Percentiles rank a stretch among this genome's conserved stretches.
phyloP scores from a whole-genome alignment of 1,139 yeast species.

The Wickerhamomyces sp. region DNA sequence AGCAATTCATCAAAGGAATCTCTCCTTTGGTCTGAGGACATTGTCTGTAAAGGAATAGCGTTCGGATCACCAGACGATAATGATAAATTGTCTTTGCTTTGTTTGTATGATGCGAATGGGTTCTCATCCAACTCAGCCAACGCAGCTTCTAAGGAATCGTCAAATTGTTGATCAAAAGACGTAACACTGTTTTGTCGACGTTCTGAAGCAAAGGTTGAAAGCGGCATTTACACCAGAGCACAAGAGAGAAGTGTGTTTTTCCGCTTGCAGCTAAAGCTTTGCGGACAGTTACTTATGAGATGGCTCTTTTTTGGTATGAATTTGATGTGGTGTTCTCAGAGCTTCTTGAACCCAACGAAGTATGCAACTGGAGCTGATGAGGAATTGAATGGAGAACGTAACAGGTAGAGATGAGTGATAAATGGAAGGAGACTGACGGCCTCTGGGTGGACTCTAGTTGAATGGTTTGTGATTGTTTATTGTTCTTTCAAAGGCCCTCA shows the following conservation, averaged over 20 bases:
- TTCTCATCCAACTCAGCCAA: slow-evolving; percentile 29
- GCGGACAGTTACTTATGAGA: neutral
- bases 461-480: no score
- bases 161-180: slow-evolving; percentile 32
- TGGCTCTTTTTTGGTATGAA: neutral
- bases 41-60: slow-evolving; percentile 21
- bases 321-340: no score
- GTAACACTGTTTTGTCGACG: slow-evolving; percentile 29
- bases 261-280: neutral
- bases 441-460: no score
- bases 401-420: no score
- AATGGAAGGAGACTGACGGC: no score
- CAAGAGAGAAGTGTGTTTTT: neutral
- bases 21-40: slow-evolving; percentile 16
- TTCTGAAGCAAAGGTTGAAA: slow-evolving; percentile 14
- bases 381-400: no score
- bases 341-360: no score
- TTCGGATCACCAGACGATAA: slow-evolving; percentile 7
- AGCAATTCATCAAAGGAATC: slow-evolving; percentile 24
- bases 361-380: no score
- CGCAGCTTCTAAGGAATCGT: slow-evolving; percentile 35
- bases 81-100: slow-evolving; percentile 4
- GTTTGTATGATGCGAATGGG: slow-evolving; percentile 22
- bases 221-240: slow-evolving; percentile 14
- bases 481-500: no score